phyloP scores from a whole-genome alignment of 2,329 filamentous ascomycete genomes.

The Leptoxyphium fumago region DNA sequence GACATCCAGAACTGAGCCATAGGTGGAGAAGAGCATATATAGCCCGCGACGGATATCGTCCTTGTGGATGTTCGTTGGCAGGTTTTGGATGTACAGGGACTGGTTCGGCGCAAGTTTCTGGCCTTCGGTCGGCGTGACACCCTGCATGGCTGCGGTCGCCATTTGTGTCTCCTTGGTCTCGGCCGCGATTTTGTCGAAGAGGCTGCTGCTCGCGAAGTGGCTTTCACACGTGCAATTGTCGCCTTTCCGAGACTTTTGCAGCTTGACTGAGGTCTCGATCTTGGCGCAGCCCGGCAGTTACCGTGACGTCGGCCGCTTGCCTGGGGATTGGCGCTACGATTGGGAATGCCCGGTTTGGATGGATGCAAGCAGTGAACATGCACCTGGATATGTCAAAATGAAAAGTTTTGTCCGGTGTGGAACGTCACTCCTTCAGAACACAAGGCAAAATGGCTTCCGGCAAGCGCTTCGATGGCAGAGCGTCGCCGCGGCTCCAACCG shows the following conservation, averaged over 20 bases:
- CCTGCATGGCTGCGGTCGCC: neutral
- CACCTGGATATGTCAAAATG: neutral
- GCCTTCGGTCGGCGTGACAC: neutral
- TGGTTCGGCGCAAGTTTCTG: conserved; percentile 8
- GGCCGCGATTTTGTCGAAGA: neutral
- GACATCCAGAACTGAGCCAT: conserved; percentile 82
- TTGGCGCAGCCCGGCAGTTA: neutral
- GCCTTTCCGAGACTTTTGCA: neutral
- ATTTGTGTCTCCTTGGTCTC: neutral
- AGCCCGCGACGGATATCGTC: conserved; percentile 70
- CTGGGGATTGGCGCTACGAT: neutral
- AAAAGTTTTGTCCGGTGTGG: neutral
- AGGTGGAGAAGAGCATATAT: conserved; percentile 88
- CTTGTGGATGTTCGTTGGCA: conserved; percentile 84
- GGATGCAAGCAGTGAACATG: too few relatives aligned
- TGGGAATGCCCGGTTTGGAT: too few relatives aligned
- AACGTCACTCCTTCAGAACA: neutral
- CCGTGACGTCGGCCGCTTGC: neutral
- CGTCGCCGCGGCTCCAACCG: neutral
- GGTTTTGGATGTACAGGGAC: conserved; percentile 78
- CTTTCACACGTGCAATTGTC: neutral
- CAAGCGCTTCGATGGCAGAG: neutral
- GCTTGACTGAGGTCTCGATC: neutral
- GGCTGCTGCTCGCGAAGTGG: neutral
- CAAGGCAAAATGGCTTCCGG: neutral